Conservation (phyloP, 805 yeast genomes). For the Scheffersomyces lignosus region DNA sequence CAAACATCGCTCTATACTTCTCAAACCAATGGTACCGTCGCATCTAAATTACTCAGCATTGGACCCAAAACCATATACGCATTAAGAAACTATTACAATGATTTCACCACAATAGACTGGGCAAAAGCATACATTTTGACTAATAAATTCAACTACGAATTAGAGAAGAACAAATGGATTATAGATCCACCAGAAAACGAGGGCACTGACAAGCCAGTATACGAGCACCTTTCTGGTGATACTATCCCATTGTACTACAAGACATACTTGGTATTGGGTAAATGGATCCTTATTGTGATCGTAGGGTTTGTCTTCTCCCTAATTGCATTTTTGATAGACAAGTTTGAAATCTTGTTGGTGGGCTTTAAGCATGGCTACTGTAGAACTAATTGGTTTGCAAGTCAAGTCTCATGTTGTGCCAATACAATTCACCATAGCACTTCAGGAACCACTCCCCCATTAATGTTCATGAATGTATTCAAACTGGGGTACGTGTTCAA, state of each 20-base stretch:
- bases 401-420: constrained; percentile 45
- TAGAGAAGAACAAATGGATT: constrained; percentile 32
- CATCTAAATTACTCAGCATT: background rate
- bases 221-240: constrained; percentile 3
- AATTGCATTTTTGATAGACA: constrained; percentile 51
- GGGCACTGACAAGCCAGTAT: constrained; percentile 3
- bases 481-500: constrained; percentile 18
- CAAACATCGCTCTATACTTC: background rate
- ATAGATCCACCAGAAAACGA: constrained; percentile 5
- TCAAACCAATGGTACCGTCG: background rate
- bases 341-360: constrained; percentile 45
- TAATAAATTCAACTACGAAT: constrained; percentile 38
- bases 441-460: background rate
- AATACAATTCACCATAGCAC: constrained; percentile 4
- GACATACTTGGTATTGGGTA: constrained; percentile 39
- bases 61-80: constrained; percentile 15
- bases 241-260: constrained; percentile 21
- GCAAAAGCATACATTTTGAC: constrained; percentile 48
- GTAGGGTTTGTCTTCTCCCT: constrained; percentile 48
- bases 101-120: constrained; percentile 65
- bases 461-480: constrained; percentile 15
- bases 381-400: constrained; percentile 41
- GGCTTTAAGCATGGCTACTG: constrained; percentile 57
- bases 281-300: constrained; percentile 50
- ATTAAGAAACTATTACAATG: constrained; percentile 49